phyloP scores from a whole-genome alignment of 495 filamentous ascomycete genomes.

The Xylaria grammica region DNA sequence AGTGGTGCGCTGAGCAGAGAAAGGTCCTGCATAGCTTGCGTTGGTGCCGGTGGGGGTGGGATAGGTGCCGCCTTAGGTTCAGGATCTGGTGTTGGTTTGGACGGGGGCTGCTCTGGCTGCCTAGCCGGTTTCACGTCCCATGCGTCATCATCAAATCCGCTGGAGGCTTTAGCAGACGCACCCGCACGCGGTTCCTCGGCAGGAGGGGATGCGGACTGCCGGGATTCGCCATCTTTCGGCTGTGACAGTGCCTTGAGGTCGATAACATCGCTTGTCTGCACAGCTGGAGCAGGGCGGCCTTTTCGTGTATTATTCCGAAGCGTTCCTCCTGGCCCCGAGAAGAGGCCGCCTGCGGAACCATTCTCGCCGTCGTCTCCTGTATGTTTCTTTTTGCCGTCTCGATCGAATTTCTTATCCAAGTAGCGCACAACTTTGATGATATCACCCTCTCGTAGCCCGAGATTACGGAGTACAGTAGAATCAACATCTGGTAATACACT shows the following conservation, averaged over 20 bases:
- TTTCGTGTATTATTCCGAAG: slow-evolving; percentile 96
- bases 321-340: slow-evolving; percentile 87
- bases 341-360: slow-evolving; percentile 66
- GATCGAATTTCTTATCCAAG: slow-evolving; percentile 79
- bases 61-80: slow-evolving; percentile 41
- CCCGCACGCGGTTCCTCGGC: slow-evolving; percentile 43
- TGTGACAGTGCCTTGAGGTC: slow-evolving; percentile 85
- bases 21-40: slow-evolving; percentile 78
- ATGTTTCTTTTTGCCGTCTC: slow-evolving; percentile 66
- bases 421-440: slow-evolving; percentile 92
- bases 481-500: slow-evolving; percentile 86
- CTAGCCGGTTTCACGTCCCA: slow-evolving; percentile 97
- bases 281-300: slow-evolving; percentile 81
- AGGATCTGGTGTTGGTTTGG: slow-evolving; percentile 32
- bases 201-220: slow-evolving; percentile 55
- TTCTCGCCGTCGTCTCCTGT: slow-evolving; percentile 59
- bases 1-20: slow-evolving; percentile 77
- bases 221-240: slow-evolving; percentile 48
- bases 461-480: slow-evolving; percentile 75
- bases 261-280: slow-evolving; percentile 83
- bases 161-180: slow-evolving; percentile 54
- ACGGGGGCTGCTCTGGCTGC: slow-evolving; percentile 48
- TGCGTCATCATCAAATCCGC: slow-evolving; percentile 94
- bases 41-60: slow-evolving; percentile 58
- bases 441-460: slow-evolving; percentile 94